These are phyloP conservation scores for Smittium culicis DNA, from an alignment of 371 early-diverging fungal genomes.

Conservation along the genomic window DNA sequence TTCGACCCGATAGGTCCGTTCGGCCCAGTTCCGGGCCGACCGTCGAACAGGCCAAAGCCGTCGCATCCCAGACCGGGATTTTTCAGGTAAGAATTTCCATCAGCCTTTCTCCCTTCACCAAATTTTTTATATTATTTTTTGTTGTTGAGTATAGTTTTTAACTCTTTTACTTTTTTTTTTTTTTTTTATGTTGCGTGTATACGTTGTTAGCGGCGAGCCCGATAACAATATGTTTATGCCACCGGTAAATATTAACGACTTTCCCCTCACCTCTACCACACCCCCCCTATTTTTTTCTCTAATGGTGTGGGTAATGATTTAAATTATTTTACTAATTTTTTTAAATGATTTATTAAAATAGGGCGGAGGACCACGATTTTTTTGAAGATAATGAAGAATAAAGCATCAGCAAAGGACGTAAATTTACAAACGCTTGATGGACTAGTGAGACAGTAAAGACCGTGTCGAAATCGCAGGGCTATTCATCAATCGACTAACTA, in stretches of 20 bases:
- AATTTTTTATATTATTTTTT: neutral
- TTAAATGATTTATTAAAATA: too few species aligned
- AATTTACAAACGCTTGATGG: too few species aligned
- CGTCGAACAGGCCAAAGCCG: neutral
- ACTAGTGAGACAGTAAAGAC: too few species aligned
- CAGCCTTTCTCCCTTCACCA: neutral
- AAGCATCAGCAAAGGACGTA: too few species aligned
- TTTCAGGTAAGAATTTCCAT: neutral
- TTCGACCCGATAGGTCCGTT: conserved; percentile 87
- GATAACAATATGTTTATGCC: neutral
- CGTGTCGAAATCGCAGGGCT: too few species aligned
- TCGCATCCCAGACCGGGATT: neutral
- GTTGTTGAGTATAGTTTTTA: too few species aligned
- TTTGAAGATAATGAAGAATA: too few species aligned
- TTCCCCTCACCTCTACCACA: neutral
- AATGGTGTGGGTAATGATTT: too few species aligned
- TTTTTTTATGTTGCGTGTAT: neutral
- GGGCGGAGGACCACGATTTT: too few species aligned
- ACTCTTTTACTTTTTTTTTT: neutral
- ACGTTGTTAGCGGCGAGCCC: neutral
- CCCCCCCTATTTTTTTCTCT: neutral
- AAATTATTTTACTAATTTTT: too few species aligned
- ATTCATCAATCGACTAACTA: too few species aligned
- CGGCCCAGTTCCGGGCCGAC: conserved; percentile 33
- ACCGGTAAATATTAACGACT: neutral